Conservation (phyloP, 306 rosid genomes). For the Sphenostylis stenocarpa region DNA sequence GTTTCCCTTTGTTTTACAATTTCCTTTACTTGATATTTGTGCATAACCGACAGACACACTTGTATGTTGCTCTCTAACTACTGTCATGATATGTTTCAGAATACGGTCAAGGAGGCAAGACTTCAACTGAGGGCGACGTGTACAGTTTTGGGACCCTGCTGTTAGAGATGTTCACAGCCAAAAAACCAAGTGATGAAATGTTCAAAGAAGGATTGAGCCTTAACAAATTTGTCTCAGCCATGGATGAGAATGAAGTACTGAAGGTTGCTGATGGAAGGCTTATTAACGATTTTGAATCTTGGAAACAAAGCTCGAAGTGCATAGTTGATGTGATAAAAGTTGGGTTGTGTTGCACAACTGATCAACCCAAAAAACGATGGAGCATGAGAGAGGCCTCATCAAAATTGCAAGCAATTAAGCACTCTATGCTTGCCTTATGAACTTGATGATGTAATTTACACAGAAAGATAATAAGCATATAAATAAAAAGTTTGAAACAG, state of each 20-base stretch:
- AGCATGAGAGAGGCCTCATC: constrained; percentile 36
- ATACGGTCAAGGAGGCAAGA: constrained; percentile 43
- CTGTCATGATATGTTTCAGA: constrained; percentile 33
- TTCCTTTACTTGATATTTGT: neutral
- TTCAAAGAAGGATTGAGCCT: constrained; percentile 47
- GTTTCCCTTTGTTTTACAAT: neutral
- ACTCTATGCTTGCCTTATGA: constrained; percentile 7
- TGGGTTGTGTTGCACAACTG: constrained; percentile 35
- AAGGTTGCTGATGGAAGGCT: constrained; percentile 32
- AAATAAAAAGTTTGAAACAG: too few relatives aligned
- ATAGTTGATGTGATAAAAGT: constrained; percentile 24
- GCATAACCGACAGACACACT: neutral
- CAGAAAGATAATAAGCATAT: too few relatives aligned
- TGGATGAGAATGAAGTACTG: constrained; percentile 28
- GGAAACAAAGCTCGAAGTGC: constrained; percentile 14
- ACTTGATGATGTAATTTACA: too few relatives aligned
- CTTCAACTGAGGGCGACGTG: constrained; percentile 46
- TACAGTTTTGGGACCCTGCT: constrained; percentile 47
- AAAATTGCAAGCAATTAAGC: constrained; percentile 28
- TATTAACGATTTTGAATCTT: constrained; percentile 8
- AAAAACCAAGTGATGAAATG: constrained; percentile 45
- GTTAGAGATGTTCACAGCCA: constrained; percentile 39
- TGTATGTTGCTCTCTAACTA: neutral
- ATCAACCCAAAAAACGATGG: constrained; percentile 38
- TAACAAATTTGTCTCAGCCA: constrained; percentile 10